Evolutionary conservation across 306 rosid species (phyloP), one percentile per base, ranked within the genome.

Genomic region (Echinosophora koreensis): DNA sequence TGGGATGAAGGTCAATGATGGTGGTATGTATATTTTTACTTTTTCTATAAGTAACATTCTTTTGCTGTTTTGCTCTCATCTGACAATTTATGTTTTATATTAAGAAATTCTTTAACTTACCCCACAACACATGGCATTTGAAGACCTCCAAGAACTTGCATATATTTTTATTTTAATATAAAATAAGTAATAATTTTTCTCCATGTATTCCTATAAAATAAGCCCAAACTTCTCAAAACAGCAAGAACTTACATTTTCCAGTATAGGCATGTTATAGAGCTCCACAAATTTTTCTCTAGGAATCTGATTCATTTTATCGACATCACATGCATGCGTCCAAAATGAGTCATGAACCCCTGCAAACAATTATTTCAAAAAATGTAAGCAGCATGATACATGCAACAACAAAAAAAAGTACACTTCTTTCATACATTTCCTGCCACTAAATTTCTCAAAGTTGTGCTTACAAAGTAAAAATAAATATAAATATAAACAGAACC

Each of bases 301-400:
- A 65, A 89, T 92, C 77, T 14, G 78, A 73, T 92, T 92, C 96
- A 92, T 92, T 79, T 78, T 67, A 75, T 87, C 92, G 28, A 92
- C 90, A 57, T 92, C 96, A 82, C 96, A 83, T 4, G 94, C 94
- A 80, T 92, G 97, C 18, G 97, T 92, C 97, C 96, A 92, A 86
- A 83, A 92, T 67, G 97, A 92, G 70, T 92, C 96, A 37, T 90
- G 97, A 85, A 92, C 97, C 69, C 97, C 97, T 92, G 87, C 76
- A 81, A 73, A 75, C 69, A 78, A 37, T 76, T 18, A 54, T 62
- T 85, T 66, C 69, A 57, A 34, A 59, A 72, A 11, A 72, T 22
- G 34, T 38, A 73, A 76, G 27, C 66, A 51, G 16, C 12, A 51
- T 18, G 18, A 27, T 38, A 47, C 56, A 35, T 22, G 59, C 22